A percentile compares a stretch with the other conserved stretches of the same genome.
Conservation (phyloP, 1,284 basidiomycete genomes). For the Trichosporon faecale region DNA sequence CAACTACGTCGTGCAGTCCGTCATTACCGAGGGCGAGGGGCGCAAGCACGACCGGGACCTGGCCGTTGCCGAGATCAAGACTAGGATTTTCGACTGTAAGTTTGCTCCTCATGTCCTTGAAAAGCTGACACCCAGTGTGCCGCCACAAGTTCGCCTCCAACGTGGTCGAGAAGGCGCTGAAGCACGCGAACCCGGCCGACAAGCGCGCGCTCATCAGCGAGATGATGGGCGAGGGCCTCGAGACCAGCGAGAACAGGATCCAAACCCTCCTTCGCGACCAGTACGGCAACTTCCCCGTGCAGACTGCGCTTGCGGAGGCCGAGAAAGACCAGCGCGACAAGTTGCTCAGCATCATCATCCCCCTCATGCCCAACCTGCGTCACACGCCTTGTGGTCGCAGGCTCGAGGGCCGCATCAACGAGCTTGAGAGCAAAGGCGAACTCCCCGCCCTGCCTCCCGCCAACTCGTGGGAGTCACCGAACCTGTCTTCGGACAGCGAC, state of each 20-base stretch:
- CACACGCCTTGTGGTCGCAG: slow-evolving; percentile 46
- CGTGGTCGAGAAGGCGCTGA: slow-evolving; percentile 88
- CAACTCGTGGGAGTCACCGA: slow-evolving; percentile 5
- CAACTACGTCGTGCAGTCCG: slow-evolving; percentile 90
- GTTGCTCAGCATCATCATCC: slow-evolving; percentile 39
- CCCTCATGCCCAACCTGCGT: slow-evolving; percentile 36
- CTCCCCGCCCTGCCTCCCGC: slow-evolving; percentile 9
- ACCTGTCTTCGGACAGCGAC: neutral
- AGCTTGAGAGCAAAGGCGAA: slow-evolving; percentile 27
- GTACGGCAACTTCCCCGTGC: slow-evolving; percentile 48
- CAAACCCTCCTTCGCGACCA: slow-evolving; percentile 39
- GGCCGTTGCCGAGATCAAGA: slow-evolving; percentile 70
- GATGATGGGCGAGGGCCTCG: slow-evolving; percentile 53
- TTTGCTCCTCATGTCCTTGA: neutral
- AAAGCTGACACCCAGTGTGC: slow-evolving; percentile 56
- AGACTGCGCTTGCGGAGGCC: slow-evolving; percentile 41
- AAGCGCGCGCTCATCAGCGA: slow-evolving; percentile 73
- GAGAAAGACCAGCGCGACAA: slow-evolving; percentile 36
- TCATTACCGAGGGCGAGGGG: slow-evolving; percentile 69
- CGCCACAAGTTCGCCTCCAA: slow-evolving; percentile 96
- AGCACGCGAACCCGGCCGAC: slow-evolving; percentile 63
- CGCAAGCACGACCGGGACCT: slow-evolving; percentile 64
- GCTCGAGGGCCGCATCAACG: slow-evolving; percentile 32
- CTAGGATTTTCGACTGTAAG: slow-evolving; percentile 66
- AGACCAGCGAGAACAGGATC: slow-evolving; percentile 32